A percentile compares a stretch with the other conserved stretches of the same genome.
Conservation (phyloP, 2,329 filamentous ascomycete genomes). For the Nigrospora oryzae region DNA sequence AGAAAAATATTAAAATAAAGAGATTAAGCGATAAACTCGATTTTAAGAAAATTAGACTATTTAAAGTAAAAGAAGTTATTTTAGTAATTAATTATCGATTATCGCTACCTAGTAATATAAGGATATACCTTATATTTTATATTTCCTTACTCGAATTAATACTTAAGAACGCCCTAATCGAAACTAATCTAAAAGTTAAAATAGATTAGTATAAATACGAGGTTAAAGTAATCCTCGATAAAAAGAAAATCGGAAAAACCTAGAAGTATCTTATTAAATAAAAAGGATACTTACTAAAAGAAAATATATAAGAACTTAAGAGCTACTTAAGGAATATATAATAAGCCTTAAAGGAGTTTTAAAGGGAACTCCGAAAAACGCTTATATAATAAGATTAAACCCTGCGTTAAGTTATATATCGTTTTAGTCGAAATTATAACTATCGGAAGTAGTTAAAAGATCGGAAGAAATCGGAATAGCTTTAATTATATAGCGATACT, state of each 20-base stretch:
- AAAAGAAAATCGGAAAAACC: neutral
- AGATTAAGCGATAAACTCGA: neutral
- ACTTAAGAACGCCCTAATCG: neutral
- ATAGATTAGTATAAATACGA: neutral
- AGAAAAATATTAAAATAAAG: conserved; percentile 1
- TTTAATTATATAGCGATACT: too few species aligned
- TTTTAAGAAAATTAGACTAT: conserved; percentile 1
- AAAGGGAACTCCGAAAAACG: too few species aligned
- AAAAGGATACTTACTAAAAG: neutral
- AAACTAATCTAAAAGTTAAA: neutral
- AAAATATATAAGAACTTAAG: neutral
- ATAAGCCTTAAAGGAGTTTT: too few species aligned
- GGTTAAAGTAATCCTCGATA: neutral
- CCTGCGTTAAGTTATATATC: too few species aligned
- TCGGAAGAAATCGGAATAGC: too few species aligned
- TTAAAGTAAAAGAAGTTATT: neutral
- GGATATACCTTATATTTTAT: neutral
- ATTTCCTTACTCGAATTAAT: neutral
- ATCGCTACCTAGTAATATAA: neutral
- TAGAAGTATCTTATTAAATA: neutral
- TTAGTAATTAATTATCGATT: conserved; percentile 1
- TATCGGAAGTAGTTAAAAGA: too few species aligned
- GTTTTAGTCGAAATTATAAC: too few species aligned
- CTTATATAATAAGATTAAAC: too few species aligned
- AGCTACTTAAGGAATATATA: neutral